phyloP scores from a whole-genome alignment of 345 rosid genomes.

The Lumnitzera littorea region DNA sequence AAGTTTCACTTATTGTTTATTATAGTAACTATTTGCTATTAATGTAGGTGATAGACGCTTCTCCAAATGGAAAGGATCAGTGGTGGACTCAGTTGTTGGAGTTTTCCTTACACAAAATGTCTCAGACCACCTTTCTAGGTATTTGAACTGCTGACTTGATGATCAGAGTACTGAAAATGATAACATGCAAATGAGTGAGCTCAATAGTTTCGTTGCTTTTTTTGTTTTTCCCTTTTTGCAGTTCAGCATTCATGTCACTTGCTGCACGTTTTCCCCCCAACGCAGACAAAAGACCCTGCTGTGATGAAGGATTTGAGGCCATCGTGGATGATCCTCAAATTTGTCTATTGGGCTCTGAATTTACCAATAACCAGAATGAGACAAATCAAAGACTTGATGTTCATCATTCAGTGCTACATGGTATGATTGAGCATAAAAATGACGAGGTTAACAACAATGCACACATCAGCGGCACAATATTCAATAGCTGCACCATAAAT shows the following conservation, averaged over 20 bases:
- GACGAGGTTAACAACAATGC: constrained; percentile 47
- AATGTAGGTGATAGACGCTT: constrained; percentile 85
- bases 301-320: constrained; percentile 31
- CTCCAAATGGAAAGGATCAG: constrained; percentile 96
- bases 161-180: constrained; percentile 1
- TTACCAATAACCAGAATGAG: constrained; percentile 27
- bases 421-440: constrained; percentile 26
- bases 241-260: constrained; percentile 92
- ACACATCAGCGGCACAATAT: constrained; percentile 33
- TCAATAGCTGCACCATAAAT: constrained; percentile 21
- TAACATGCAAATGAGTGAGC: not conserved
- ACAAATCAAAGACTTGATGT: constrained; percentile 31
- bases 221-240: constrained; percentile 22
- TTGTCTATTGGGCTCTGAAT: constrained; percentile 43
- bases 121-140: constrained; percentile 95
- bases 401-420: constrained; percentile 37
- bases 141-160: constrained; percentile 12
- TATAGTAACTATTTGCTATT: constrained; percentile 9
- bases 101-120: constrained; percentile 98
- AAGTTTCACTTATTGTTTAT: constrained; percentile 8
- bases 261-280: constrained; percentile 63
- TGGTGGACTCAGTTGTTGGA: constrained; percentile 92
- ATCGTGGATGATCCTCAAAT: constrained; percentile 28
- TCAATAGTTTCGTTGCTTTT: constrained; percentile 11
- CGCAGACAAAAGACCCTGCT: constrained; percentile 14